Evolutionary conservation across 1,139 yeast genomes (phyloP).

Genomic region (Yamadazyma blattariae): DNA sequence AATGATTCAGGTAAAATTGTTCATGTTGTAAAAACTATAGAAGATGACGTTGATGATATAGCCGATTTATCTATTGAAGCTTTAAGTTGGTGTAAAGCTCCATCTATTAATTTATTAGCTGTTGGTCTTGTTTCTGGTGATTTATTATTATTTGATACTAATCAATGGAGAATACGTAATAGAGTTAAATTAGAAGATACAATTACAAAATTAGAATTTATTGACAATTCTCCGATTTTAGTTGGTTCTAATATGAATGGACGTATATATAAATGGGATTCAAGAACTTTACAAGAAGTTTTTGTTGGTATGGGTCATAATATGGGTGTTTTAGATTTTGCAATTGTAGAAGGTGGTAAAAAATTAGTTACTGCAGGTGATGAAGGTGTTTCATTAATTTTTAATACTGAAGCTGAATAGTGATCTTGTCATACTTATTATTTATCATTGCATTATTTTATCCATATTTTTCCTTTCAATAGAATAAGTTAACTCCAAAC

Average conservation of each 20-base stretch:
- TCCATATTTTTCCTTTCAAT: too few relatives aligned
- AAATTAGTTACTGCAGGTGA: slow-evolving; percentile 94
- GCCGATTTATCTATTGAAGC: slow-evolving; percentile 85
- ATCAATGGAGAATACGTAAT: slow-evolving; percentile 83
- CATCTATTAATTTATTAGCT: slow-evolving; percentile 62
- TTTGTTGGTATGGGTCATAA: slow-evolving; percentile 88
- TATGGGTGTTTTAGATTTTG: slow-evolving; percentile 89
- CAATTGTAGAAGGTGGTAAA: slow-evolving; percentile 57
- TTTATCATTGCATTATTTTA: too few relatives aligned
- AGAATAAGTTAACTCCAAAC: too few relatives aligned
- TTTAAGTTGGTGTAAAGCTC: slow-evolving; percentile 70
- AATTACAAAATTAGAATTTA: slow-evolving; percentile 73
- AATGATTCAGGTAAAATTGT: slow-evolving; percentile 70
- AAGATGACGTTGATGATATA: slow-evolving; percentile 57
- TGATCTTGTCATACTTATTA: too few relatives aligned
- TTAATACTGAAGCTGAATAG: slow-evolving; percentile 21
- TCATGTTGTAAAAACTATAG: slow-evolving; percentile 62
- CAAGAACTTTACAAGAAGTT: slow-evolving; percentile 73
- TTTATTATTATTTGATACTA: slow-evolving; percentile 74
- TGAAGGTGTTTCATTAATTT: slow-evolving; percentile 88
- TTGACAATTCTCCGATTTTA: slow-evolving; percentile 53
- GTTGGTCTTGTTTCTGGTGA: slow-evolving; percentile 90
- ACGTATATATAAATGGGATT: slow-evolving; percentile 81
- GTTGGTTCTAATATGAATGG: slow-evolving; percentile 85
- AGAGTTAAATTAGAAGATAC: slow-evolving; percentile 72